Evolutionary conservation across 2,329 filamentous ascomycete species (phyloP).

Genomic region (Calonectria pseudoreteaudii): DNA sequence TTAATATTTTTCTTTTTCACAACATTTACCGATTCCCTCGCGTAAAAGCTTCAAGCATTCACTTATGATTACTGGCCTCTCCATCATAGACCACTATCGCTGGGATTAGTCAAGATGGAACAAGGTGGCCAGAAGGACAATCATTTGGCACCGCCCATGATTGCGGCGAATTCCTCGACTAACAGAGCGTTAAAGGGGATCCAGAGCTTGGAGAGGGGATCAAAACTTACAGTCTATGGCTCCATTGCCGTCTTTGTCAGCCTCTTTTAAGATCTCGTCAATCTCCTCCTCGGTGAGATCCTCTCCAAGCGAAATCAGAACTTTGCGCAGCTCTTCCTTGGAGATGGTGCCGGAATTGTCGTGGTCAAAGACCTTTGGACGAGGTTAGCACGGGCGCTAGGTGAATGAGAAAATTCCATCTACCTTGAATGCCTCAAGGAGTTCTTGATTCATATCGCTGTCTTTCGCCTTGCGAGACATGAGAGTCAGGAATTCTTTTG

Average conservation of each 20-base stretch:
- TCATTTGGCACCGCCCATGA: background rate
- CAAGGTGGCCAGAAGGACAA: too few species aligned
- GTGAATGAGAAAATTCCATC: background rate
- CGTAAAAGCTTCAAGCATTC: background rate
- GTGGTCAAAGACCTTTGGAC: constrained; percentile 77
- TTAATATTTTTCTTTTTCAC: background rate
- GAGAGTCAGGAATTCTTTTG: constrained; percentile 91
- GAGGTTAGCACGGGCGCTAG: background rate
- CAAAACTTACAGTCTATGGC: constrained; percentile 82
- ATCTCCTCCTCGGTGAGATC: constrained; percentile 92
- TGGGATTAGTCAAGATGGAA: background rate
- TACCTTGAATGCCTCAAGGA: constrained; percentile 89
- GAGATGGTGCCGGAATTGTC: constrained; percentile 95
- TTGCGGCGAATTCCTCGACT: background rate
- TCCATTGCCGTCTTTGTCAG: constrained; percentile 89
- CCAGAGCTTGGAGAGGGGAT: background rate
- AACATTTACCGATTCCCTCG: background rate
- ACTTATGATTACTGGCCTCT: background rate
- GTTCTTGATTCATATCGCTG: constrained; percentile 90
- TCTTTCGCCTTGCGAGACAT: constrained; percentile 96
- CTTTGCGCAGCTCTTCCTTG: constrained; percentile 85
- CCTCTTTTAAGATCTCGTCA: constrained; percentile 92
- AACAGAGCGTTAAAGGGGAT: background rate
- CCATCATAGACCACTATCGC: background rate
- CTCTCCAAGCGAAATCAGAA: constrained; percentile 93